phyloP scores from a whole-genome alignment of 768 basidiomycete species.

The Lyophyllum atratum region DNA sequence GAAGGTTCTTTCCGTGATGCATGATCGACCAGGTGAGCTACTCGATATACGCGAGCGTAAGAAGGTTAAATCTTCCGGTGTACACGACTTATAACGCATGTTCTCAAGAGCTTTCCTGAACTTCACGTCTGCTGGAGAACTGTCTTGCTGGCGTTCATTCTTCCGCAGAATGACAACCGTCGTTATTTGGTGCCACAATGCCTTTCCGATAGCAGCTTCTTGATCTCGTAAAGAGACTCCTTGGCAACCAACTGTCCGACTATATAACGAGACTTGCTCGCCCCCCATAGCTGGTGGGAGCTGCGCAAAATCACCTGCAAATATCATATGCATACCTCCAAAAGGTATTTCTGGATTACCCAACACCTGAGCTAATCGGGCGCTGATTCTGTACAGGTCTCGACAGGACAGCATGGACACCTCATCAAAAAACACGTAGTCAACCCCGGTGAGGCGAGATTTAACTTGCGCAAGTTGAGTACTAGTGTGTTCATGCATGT shows the following conservation, averaged over 20 bases:
- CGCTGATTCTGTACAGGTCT: conserved; percentile 30
- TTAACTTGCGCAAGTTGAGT: conserved; percentile 14
- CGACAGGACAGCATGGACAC: conserved; percentile 40
- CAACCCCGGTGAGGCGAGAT: conserved; percentile 27
- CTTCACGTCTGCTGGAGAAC: conserved; percentile 21
- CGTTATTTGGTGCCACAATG: conserved; percentile 30
- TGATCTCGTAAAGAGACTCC: conserved; percentile 9
- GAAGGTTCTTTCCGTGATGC: conserved; percentile 22
- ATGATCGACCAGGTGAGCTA: neutral
- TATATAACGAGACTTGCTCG: conserved; percentile 23
- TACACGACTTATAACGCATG: conserved; percentile 43
- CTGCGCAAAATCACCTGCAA: conserved; percentile 51
- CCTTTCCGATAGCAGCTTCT: conserved; percentile 23
- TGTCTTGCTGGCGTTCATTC: conserved; percentile 36
- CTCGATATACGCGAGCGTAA: conserved; percentile 26
- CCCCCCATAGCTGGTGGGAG: conserved; percentile 32
- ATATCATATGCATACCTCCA: conserved; percentile 42
- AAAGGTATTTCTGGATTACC: neutral
- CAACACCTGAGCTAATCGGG: conserved; percentile 16
- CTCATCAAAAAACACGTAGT: conserved; percentile 44
- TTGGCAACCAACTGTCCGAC: conserved; percentile 10
- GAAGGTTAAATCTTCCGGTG: conserved; percentile 35
- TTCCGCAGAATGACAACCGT: conserved; percentile 25
- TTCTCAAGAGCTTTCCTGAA: conserved; percentile 33
- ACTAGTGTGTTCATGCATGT: neutral